Conservation (phyloP, 2,329 filamentous ascomycete species). For the Tolypocladium endophyticum region DNA sequence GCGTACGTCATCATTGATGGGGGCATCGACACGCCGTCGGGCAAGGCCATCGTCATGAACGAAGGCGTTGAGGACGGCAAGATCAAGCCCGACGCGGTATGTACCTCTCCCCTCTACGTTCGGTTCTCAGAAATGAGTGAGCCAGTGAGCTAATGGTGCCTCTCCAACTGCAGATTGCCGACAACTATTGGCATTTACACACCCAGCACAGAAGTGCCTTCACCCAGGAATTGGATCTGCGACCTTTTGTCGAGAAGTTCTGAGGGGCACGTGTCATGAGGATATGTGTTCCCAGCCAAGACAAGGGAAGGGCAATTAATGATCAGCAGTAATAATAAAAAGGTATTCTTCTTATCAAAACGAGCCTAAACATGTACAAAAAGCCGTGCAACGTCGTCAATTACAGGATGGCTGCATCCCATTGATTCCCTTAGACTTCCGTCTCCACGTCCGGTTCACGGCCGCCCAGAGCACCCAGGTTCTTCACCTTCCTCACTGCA, state of each 20-base stretch:
- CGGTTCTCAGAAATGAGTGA: background rate
- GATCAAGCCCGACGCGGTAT: slow-evolving; percentile 63
- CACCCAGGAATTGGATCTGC: slow-evolving; percentile 70
- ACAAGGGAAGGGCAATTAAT: no score
- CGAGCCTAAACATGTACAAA: background rate
- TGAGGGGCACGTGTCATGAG: slow-evolving; percentile 22
- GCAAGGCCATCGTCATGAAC: slow-evolving; percentile 40
- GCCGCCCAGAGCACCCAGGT: slow-evolving; percentile 67
- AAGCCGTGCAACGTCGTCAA: background rate
- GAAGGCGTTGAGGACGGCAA: slow-evolving; percentile 45
- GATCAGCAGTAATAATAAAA: background rate
- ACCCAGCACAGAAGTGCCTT: slow-evolving; percentile 70
- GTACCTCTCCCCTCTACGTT: slow-evolving; percentile 19
- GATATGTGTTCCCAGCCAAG: no score
- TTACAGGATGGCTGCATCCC: no score
- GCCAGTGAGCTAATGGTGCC: background rate
- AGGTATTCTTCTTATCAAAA: background rate
- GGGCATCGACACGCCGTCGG: slow-evolving; percentile 69
- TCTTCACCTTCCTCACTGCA: slow-evolving; percentile 64
- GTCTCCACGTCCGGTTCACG: slow-evolving; percentile 85
- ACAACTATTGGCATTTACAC: slow-evolving; percentile 77
- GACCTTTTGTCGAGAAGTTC: slow-evolving; percentile 79
- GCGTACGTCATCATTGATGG: slow-evolving; percentile 77
- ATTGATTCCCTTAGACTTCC: slow-evolving; percentile 37
- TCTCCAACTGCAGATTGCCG: slow-evolving; percentile 56